phyloP scores from a whole-genome alignment of 163 green algal species.

The Prototheca wickerhamii region DNA sequence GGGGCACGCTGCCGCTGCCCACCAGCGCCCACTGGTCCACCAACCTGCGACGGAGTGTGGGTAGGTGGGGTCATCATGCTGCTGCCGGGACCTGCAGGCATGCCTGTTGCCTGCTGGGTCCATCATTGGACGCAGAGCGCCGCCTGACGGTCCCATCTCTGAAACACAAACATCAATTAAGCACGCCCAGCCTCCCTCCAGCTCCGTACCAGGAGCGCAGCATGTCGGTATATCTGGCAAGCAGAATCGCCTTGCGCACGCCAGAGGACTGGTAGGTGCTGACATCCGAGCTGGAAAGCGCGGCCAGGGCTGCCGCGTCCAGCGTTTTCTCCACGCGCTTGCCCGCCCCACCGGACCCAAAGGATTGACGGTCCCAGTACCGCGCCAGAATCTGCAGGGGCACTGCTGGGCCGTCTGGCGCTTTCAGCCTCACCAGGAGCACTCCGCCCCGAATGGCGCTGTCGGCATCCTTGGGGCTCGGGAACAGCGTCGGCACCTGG shows the following conservation, averaged over 20 bases:
- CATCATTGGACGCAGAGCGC: no score
- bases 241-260: slow-evolving; percentile 27
- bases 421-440: slow-evolving; percentile 20
- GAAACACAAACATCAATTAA: neutral
- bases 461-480: slow-evolving; percentile 25
- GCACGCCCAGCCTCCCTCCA: neutral
- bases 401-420: neutral
- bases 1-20: neutral
- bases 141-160: neutral
- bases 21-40: slow-evolving; percentile 19
- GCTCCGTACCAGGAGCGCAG: slow-evolving; percentile 25
- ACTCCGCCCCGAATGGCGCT: slow-evolving; percentile 30
- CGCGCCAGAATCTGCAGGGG: slow-evolving; percentile 13
- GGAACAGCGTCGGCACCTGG: slow-evolving; percentile 29
- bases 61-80: neutral
- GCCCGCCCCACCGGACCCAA: neutral
- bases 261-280: slow-evolving; percentile 14
- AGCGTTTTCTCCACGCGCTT: neutral
- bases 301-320: neutral
- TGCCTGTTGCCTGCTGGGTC: no score
- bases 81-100: neutral
- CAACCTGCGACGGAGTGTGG: slow-evolving; percentile 9
- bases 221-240: slow-evolving; percentile 28
- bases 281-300: no score
- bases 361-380: slow-evolving; percentile 14